Percentiles rank a stretch among this genome's conserved stretches.
phyloP scores from a whole-genome alignment of 1,284 basidiomycete species.

The Schizophyllum commune region DNA sequence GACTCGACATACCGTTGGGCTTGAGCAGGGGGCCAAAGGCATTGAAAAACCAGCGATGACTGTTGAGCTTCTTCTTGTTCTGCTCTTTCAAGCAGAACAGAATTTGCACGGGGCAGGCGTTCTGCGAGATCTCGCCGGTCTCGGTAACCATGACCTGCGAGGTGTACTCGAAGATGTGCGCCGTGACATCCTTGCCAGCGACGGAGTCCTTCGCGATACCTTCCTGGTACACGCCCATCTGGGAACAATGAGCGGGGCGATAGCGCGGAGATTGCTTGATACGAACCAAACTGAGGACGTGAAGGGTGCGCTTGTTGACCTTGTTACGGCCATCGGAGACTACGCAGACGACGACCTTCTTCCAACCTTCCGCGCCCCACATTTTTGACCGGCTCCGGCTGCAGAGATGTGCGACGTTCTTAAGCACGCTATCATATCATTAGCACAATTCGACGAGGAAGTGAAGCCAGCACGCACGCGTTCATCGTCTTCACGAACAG shows the following conservation, averaged over 20 bases:
- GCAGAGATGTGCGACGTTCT: conserved; percentile 85
- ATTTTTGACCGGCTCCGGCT: conserved; percentile 74
- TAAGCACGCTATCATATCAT: conserved; percentile 60
- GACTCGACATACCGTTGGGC: conserved; percentile 54
- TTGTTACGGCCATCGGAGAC: conserved; percentile 90
- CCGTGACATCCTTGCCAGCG: conserved; percentile 87
- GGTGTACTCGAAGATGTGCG: conserved; percentile 91
- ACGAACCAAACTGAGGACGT: conserved; percentile 67
- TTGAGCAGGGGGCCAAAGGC: conserved; percentile 86
- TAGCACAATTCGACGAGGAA: conserved; percentile 8
- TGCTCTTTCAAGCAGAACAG: conserved; percentile 93
- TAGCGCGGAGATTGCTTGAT: background rate
- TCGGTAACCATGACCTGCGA: conserved; percentile 75
- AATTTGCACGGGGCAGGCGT: conserved; percentile 84
- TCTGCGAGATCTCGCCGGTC: conserved; percentile 79
- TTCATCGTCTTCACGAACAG: conserved; percentile 86
- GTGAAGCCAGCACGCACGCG: conserved; percentile 40
- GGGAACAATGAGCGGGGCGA: conserved; percentile 10
- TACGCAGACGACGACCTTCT: conserved; percentile 90
- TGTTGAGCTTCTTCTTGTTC: conserved; percentile 94
- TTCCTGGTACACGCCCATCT: conserved; percentile 97
- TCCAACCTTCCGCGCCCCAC: conserved; percentile 95
- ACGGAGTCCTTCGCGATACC: conserved; percentile 92
- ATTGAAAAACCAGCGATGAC: conserved; percentile 97
- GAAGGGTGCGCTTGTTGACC: conserved; percentile 82